Base-by-base conservation (phyloP, 116 monocot genomes). In the Thalassia testudinum region DNA sequence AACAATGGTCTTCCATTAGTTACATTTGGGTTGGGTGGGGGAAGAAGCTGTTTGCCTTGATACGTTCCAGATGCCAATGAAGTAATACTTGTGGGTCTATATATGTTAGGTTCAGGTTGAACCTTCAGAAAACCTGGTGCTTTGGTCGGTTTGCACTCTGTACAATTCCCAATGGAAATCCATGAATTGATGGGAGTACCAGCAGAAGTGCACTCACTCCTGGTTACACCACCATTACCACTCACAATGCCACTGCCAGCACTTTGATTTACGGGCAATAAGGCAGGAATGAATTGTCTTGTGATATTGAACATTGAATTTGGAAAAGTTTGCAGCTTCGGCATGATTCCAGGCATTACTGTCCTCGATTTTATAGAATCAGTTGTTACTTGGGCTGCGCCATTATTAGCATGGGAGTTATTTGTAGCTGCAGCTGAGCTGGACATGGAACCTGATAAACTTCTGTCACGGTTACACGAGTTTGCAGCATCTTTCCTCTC, bases 131-230 rank as follows among this genome's bases (percentile, higher is more conserved):
- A 23, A 26, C 29, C 53, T 17, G 34, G 43, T 42, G 40, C 18
- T 50, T 56, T 58, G 53, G 63, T 24, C 7, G 54, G 24, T 62
- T 67, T 70, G 13, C 42, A 62, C 47, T 69, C 68, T 24, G 51
- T 24, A 19, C 72, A 56, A 52, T 64, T 47, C 49, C 76, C 81
- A 43, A 73, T 50, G 0, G 86, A 79, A 63, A 82, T 86, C 75
- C 86, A 79, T 38, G 78, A 43, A 23, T 63, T 59, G 58, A 67
- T 65, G 43, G 72, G 30, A 10, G 10, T 34, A 34, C 6, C 10
- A 5, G 30, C 30, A n/a, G n/a, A n/a, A 3, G 30, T 34, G 10
- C 30, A 5, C 3, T 34, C 30, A 34, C 30, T 34, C 6, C 10
- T 3, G 30, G 30, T 34, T 5, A 34, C 10, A 34, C 30, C 30